A percentile compares a stretch with the other conserved stretches of the same genome.
Conservation (phyloP, 441 rosid genomes). For the Flueggea neowawraea region DNA sequence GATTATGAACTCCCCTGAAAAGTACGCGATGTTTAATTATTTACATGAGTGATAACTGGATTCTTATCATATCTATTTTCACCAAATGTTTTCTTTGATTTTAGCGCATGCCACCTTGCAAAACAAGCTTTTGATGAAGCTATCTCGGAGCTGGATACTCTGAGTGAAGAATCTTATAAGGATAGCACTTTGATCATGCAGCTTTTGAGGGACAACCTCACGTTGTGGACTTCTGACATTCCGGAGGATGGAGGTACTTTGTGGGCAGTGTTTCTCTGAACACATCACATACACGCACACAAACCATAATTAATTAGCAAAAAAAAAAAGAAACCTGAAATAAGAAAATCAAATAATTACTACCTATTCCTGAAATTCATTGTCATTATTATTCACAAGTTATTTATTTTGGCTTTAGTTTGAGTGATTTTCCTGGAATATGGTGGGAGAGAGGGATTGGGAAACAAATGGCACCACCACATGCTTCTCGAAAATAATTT, state of each 20-base stretch:
- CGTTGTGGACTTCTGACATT: constrained; percentile 25
- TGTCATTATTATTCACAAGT: no score
- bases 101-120: constrained; percentile 27
- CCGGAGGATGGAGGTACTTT: constrained; percentile 25
- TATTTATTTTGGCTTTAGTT: no score
- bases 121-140: constrained; percentile 32
- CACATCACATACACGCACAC: neutral
- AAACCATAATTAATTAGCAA: neutral
- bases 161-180: constrained; percentile 28
- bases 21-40: constrained; percentile 25
- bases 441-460: no score
- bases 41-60: neutral
- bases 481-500: no score
- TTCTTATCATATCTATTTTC: neutral
- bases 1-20: constrained; percentile 55
- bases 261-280: neutral
- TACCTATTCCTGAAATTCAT: no score
- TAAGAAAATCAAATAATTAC: no score
- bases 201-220: constrained; percentile 28
- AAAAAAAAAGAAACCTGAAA: no score
- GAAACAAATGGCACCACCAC: no score
- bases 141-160: constrained; percentile 24
- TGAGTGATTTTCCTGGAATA: no score
- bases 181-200: constrained; percentile 30
- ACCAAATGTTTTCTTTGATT: neutral